Evolutionary conservation across 768 basidiomycete species (phyloP), one percentile per base, ranked within the genome.

Genomic region (Suillus sp.): DNA sequence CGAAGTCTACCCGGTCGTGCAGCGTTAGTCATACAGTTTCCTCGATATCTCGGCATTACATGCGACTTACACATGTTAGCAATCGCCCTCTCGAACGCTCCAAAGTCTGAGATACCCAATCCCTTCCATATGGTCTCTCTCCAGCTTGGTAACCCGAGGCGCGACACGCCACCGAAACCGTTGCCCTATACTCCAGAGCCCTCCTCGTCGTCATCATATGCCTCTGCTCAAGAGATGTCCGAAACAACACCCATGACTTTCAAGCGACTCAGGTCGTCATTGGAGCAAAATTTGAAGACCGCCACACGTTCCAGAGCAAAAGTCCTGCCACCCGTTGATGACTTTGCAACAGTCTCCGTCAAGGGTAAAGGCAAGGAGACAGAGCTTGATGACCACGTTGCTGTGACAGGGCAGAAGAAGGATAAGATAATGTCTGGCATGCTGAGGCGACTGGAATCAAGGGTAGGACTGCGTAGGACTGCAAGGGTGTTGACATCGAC

Each of bases 261-360:
- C 70, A 83, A 83, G 69, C 84, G 88, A 47, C 75, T 91, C 62
- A 85, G 86, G 61, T 84, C 88, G 3, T 84, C 88, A 6, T 75
- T 92, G 27, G 89, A 89, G 69, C 86, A 90, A 66, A 86, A 84
- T 68, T 66, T 91, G 43, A 84, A 87, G 57, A 82, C 83, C 14
- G 87, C 87, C 59, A 87, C 87, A 13, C 81, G 86, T 60, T 84
- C 86, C 40, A 85, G 79, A 77, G 73, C 71, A 25, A 82, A 81
- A 67, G 54, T 74, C 9, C 68, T 78, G 1, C 68, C 73, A 57
- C 59, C 72, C 35, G 67, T 70, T 42, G 82, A 81, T 66, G 80
- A 85, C 48, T 78, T 80, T 67, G 79, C 81, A 48, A 75, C 82
- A 48, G 69, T 83, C 64, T 78, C 78, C 13, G 65, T 72, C 53